Evolutionary conservation across 2,329 filamentous ascomycete genomes (phyloP), one percentile per base, ranked within the genome.

Genomic region (Fusarium sp.): DNA sequence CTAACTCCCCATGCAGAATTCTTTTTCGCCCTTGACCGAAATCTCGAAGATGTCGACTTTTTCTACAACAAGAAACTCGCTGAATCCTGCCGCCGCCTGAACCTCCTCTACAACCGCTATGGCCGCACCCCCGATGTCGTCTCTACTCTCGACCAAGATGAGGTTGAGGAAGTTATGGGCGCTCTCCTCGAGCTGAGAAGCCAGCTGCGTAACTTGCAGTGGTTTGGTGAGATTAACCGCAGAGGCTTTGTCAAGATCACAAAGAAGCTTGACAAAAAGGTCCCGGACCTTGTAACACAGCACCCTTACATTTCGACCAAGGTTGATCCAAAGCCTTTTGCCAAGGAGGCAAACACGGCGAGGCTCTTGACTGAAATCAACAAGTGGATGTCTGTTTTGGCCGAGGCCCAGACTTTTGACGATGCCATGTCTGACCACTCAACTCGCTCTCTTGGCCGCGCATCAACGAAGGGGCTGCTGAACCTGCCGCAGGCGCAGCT

Each of bases 211-310:
- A 98, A 98, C 79, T 87, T 99, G 62, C 94, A 97, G 82, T 98
- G 95, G 95, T 99, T 98, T 81, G 96, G 95, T 59, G 96, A 98
- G 84, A 96, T 98, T 79, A 99, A 99, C 82, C 91, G 95, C 62
- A 90, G 94, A 74, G 97, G 97, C 2, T 99, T 99, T 80, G 91
- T 97, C 82, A 99, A 99, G 86, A 99, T 99, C 82, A 98, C 97
- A 61, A 99, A 99, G 87, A 99, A 99, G 84, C 87, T 98, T 54
- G 97, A 99, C 84, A 99, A 99, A 86, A 98, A 97, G 85, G 90
- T 98, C 4, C 89, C 93, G 1, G 89, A 90, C 54, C 90, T 91
- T 5, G 89, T 92, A 60, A 92, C 94, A 0, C 95, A 98, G 85
- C 92, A 94, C 80, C 91, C 92, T 67, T 99, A 98, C 80, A 88